phyloP scores from a whole-genome alignment of 176 grass and related monocot species.

The maize (Zea mays) region Zm-B73-REFERENCE-NAM-5.0 NC_050100.1:180048501-180049000 shows the following conservation, averaged over 20 bases:
- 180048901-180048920: constrained; percentile 65
- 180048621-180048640: constrained; percentile 68
- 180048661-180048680: constrained; percentile 19
- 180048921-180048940: constrained; percentile 81
- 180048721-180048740: constrained; percentile 33
- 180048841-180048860: not conserved
- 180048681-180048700: constrained; percentile 15
- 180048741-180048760: constrained; percentile 41
- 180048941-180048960: constrained; percentile 1
- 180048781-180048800: constrained; percentile 41
- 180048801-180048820: not conserved
- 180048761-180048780: constrained; percentile 44
- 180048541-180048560: constrained; percentile 73
- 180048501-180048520: constrained; percentile 91
- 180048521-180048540: constrained; percentile 97
- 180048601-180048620: constrained; percentile 72
- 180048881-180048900: constrained; percentile 8
- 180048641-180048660: constrained; percentile 76
- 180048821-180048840: not conserved
- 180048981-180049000: not conserved
- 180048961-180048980: not conserved
- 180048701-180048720: constrained; percentile 50
- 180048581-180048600: constrained; percentile 70
- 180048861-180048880: not conserved
- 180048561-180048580: constrained; percentile 86